phyloP scores from a whole-genome alignment of 2,329 filamentous ascomycete genomes.

The Cryphonectria carpinicola region DNA sequence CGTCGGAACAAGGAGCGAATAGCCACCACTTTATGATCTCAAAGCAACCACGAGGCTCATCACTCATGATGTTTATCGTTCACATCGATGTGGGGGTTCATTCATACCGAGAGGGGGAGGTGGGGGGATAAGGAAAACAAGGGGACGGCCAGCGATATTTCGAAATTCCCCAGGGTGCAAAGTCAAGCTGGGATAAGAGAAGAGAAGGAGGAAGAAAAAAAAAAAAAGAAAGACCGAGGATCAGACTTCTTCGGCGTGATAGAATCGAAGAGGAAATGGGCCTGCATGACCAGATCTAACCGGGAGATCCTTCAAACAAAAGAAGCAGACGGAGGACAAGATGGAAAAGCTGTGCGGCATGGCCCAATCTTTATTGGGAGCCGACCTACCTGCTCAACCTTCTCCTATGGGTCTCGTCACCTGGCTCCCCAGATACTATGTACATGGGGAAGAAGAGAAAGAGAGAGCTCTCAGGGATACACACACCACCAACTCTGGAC shows the following conservation, averaged over 20 bases:
- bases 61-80: conserved; percentile 25
- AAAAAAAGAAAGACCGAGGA: conserved; percentile 14
- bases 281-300: conserved; percentile 26
- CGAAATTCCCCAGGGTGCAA: conserved; percentile 22
- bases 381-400: conserved; percentile 26
- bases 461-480: conserved; percentile 14
- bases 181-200: conserved; percentile 14
- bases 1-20: conserved; percentile 42
- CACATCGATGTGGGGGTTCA: conserved; percentile 23
- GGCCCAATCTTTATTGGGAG: conserved; percentile 30
- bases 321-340: conserved; percentile 15
- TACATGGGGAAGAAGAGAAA: conserved; percentile 6
- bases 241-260: conserved; percentile 21
- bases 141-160: conserved; percentile 35
- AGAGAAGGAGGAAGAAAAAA: neutral
- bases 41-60: conserved; percentile 50
- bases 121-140: conserved; percentile 27
- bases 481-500: conserved; percentile 25
- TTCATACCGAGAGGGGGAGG: conserved; percentile 31
- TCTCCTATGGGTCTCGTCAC: conserved; percentile 17
- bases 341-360: conserved; percentile 23
- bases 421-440: conserved; percentile 16
- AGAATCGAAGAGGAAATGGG: conserved; percentile 21
- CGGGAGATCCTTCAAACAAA: conserved; percentile 22
- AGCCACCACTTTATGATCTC: conserved; percentile 48